These are phyloP conservation scores for Mortierella sp. DNA, from an alignment of 371 early-diverging fungal species.

Conservation along the genomic window DNA sequence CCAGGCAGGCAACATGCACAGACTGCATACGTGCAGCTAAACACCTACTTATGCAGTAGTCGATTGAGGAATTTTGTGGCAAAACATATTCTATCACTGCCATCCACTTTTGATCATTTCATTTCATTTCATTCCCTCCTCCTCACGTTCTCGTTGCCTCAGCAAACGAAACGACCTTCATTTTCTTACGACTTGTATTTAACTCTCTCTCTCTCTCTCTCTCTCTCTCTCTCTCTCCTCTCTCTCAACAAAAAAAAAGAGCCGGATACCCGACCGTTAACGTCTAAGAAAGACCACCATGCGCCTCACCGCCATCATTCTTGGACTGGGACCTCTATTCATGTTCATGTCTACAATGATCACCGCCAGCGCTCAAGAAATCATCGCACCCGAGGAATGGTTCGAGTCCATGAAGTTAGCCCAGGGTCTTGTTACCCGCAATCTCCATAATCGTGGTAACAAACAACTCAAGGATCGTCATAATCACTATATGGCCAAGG, in stretches of 20 bases:
- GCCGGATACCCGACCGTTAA: not conserved
- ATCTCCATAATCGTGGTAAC: constrained; percentile 3
- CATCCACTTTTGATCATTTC: no score
- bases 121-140: no score
- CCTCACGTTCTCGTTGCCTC: no score
- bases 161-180: no score
- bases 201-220: no score
- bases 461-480: constrained; percentile 1
- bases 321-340: constrained; percentile 8
- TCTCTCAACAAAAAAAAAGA: not conserved
- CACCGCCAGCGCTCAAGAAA: constrained; percentile 32
- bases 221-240: no score
- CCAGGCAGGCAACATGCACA: no score
- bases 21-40: no score
- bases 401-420: constrained; percentile 31
- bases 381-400: constrained; percentile 46
- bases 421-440: constrained; percentile 24
- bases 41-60: no score
- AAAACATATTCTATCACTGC: no score
- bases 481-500: constrained; percentile 1
- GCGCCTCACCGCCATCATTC: constrained; percentile 18
- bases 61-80: no score
- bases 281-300: constrained; percentile 14
- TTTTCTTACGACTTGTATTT: no score
- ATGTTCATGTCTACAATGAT: not conserved